These are phyloP conservation scores for Amauroascus verrucosus DNA, from an alignment of 2,329 filamentous ascomycete genomes.

Conservation along the genomic window DNA sequence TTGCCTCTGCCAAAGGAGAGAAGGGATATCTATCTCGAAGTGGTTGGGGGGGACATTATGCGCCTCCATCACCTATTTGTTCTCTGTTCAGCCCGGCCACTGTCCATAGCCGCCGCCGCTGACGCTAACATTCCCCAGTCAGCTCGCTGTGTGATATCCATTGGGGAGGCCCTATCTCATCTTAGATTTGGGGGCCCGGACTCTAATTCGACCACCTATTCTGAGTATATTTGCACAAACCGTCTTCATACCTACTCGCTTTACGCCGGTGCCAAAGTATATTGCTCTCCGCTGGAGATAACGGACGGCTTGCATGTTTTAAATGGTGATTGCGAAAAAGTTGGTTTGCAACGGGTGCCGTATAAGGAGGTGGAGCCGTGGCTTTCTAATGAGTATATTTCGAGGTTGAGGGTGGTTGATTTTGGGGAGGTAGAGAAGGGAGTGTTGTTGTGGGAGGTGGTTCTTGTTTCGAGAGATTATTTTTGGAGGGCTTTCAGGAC, in stretches of 20 bases:
- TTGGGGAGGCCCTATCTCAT: slow-evolving; percentile 8
- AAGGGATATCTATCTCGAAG: no score
- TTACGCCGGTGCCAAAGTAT: slow-evolving; percentile 8
- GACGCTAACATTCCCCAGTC: slow-evolving; percentile 5
- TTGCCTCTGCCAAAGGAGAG: no score
- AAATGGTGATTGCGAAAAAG: slow-evolving; percentile 5
- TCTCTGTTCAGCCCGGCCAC: not conserved
- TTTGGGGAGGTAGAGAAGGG: slow-evolving; percentile 6
- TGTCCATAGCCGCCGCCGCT: not conserved
- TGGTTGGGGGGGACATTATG: not conserved
- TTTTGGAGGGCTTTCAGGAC: slow-evolving; percentile 11
- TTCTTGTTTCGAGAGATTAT: slow-evolving; percentile 11
- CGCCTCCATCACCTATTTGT: slow-evolving; percentile 1
- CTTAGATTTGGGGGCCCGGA: not conserved
- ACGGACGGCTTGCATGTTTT: slow-evolving; percentile 5
- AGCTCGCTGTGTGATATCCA: slow-evolving; percentile 6
- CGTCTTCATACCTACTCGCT: slow-evolving; percentile 7
- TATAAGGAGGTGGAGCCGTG: slow-evolving; percentile 7
- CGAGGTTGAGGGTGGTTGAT: slow-evolving; percentile 7
- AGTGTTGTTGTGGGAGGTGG: not conserved
- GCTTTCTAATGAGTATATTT: slow-evolving; percentile 9
- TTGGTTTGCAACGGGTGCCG: slow-evolving; percentile 3
- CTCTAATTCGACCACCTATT: not conserved
- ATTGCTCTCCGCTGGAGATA: slow-evolving; percentile 7
- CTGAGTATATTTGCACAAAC: slow-evolving; percentile 2